phyloP scores from a whole-genome alignment of 2,329 filamentous ascomycete genomes.

The Atkinsonella hypoxylon region DNA sequence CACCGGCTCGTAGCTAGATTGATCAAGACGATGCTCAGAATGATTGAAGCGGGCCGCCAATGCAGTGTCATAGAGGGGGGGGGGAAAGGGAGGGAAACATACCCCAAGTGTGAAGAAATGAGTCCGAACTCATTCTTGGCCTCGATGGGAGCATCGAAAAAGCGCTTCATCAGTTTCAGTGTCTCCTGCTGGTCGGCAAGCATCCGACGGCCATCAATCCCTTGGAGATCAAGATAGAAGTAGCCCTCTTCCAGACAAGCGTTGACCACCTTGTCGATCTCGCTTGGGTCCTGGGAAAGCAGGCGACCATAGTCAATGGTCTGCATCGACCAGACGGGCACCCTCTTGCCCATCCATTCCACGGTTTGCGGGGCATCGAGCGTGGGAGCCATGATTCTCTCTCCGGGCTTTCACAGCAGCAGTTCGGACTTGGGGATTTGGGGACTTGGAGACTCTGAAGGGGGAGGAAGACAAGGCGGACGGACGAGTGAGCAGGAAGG shows the following conservation, averaged over 20 bases:
- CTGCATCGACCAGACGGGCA: constrained; percentile 39
- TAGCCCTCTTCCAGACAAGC: constrained; percentile 39
- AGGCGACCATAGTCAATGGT: constrained; percentile 39
- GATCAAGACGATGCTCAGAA: no score
- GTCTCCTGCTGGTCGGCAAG: constrained; percentile 40
- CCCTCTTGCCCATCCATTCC: constrained; percentile 35
- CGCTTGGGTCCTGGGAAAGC: constrained; percentile 40
- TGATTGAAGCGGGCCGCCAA: no score
- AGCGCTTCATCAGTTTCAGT: constrained; percentile 41
- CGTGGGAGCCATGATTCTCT: constrained; percentile 23
- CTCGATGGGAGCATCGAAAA: constrained; percentile 40
- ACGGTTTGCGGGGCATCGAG: constrained; percentile 31
- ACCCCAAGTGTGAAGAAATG: constrained; percentile 40
- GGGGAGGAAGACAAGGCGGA: no score
- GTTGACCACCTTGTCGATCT: constrained; percentile 38
- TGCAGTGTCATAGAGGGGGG: no score
- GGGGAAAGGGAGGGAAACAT: constrained; percentile 9
- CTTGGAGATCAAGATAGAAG: constrained; percentile 43
- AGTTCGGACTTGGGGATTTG: no score
- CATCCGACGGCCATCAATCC: constrained; percentile 40
- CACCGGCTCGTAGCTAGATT: constrained; percentile 33
- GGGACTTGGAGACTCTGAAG: no score
- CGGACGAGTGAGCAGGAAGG: no score
- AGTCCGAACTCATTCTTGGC: constrained; percentile 45
- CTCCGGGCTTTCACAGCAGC: background rate